phyloP scores from a whole-genome alignment of 2,329 filamentous ascomycete genomes.

The Cladophialophora chaetospira region DNA sequence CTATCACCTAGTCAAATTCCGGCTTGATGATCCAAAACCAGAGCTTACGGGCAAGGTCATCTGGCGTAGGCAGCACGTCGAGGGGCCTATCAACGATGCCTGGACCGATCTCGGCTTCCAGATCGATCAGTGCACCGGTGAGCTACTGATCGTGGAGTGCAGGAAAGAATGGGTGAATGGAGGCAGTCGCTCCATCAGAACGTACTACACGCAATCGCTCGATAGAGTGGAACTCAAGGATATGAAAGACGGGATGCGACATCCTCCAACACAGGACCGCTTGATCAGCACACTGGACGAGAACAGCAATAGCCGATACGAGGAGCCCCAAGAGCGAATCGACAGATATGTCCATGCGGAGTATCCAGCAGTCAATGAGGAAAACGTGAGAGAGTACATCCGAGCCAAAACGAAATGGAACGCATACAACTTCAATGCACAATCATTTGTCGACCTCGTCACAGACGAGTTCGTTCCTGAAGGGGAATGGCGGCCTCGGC shows the following conservation, averaged over 20 bases:
- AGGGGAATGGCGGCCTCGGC: slow-evolving; percentile 37
- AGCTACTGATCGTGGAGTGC: slow-evolving; percentile 65
- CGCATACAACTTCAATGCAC: slow-evolving; percentile 44
- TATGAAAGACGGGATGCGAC: slow-evolving; percentile 11
- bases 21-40: slow-evolving; percentile 49
- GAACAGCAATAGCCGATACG: slow-evolving; percentile 34
- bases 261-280: slow-evolving; percentile 19
- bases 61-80: slow-evolving; percentile 27
- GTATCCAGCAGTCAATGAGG: slow-evolving; percentile 36
- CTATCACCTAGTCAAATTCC: slow-evolving; percentile 68
- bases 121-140: slow-evolving; percentile 60
- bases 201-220: slow-evolving; percentile 61
- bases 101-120: slow-evolving; percentile 69
- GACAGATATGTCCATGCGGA: slow-evolving; percentile 44
- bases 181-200: slow-evolving; percentile 61
- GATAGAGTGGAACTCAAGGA: slow-evolving; percentile 36
- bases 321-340: slow-evolving; percentile 42
- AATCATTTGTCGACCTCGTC: slow-evolving; percentile 48
- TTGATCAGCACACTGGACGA: slow-evolving; percentile 27
- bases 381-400: slow-evolving; percentile 43
- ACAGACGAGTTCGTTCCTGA: slow-evolving; percentile 40
- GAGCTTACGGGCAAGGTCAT: slow-evolving; percentile 28
- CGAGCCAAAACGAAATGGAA: slow-evolving; percentile 48
- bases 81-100: slow-evolving; percentile 63
- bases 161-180: slow-evolving; percentile 67